Percentiles rank a stretch among this genome's conserved stretches.
phyloP scores from a whole-genome alignment of 441 rosid species.

The Manihot esculenta region DNA sequence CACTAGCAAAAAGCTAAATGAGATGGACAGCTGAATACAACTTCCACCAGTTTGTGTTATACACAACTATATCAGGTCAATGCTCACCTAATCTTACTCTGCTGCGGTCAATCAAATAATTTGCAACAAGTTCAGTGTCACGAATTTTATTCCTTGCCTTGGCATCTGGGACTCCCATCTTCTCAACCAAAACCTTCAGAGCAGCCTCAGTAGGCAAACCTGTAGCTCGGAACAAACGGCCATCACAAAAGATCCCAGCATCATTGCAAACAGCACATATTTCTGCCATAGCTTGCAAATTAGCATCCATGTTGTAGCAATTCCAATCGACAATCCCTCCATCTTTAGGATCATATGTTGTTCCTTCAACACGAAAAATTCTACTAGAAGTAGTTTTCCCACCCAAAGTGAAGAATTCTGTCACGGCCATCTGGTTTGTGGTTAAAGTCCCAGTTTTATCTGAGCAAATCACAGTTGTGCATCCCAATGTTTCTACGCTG shows the following conservation, averaged over 20 bases:
- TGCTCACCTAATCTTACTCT: constrained; percentile 63
- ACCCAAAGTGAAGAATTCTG: constrained; percentile 76
- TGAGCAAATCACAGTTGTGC: constrained; percentile 91
- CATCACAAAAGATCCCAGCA: constrained; percentile 73
- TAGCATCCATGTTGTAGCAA: constrained; percentile 80
- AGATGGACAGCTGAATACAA: constrained; percentile 13
- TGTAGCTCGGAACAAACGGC: constrained; percentile 69
- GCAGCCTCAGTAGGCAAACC: constrained; percentile 99
- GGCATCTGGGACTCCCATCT: constrained; percentile 77
- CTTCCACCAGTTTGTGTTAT: neutral
- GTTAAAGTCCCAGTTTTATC: constrained; percentile 94
- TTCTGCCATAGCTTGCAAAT: constrained; percentile 78
- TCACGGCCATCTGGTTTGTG: constrained; percentile 89
- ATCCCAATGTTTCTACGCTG: constrained; percentile 92
- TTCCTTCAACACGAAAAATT: constrained; percentile 72
- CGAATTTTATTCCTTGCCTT: constrained; percentile 50
- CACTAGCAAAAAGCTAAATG: constrained; percentile 16
- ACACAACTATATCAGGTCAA: neutral
- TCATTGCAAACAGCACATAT: constrained; percentile 85
- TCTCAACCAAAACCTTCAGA: constrained; percentile 84
- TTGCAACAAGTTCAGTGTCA: constrained; percentile 48
- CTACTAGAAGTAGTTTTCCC: constrained; percentile 54
- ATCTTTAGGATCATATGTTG: constrained; percentile 90
- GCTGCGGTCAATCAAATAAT: constrained; percentile 57
- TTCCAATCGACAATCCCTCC: constrained; percentile 88